These are phyloP conservation scores for Chenopodium berlandieri DNA, from an alignment of 148 eudicot species.

Conservation along the genomic window DNA sequence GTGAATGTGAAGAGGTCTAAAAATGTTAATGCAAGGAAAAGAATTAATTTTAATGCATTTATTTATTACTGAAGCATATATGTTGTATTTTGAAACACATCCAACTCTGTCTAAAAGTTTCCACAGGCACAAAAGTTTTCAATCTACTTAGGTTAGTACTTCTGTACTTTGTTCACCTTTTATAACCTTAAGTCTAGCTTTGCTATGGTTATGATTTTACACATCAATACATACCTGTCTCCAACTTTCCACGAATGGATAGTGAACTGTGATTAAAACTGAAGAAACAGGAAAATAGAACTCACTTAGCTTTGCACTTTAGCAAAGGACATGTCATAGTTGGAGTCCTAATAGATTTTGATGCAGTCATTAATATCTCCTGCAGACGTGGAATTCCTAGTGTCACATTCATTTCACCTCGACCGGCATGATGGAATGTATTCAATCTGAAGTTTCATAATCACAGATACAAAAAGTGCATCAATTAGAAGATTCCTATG, in stretches of 20 bases:
- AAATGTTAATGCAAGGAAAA: background rate
- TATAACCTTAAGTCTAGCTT: background rate
- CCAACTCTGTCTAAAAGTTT: background rate
- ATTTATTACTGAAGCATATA: too few species aligned
- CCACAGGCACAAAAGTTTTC: background rate
- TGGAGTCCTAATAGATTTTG: slow-evolving; percentile 73
- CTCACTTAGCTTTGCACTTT: slow-evolving; percentile 60
- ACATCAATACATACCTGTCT: background rate
- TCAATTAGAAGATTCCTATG: background rate
- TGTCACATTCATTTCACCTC: slow-evolving; percentile 99
- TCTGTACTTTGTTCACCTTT: background rate
- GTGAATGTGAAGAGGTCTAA: background rate
- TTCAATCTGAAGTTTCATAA: slow-evolving; percentile 57
- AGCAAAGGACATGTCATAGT: slow-evolving; percentile 93
- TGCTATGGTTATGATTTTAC: background rate
- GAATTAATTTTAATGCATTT: too few species aligned
- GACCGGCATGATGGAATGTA: slow-evolving; percentile 98
- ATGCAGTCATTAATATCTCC: slow-evolving; percentile 94
- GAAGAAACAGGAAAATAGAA: slow-evolving; percentile 9
- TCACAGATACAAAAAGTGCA: background rate
- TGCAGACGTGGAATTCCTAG: slow-evolving; percentile 98
- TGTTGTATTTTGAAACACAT: too few species aligned
- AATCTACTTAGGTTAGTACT: background rate
- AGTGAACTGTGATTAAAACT: background rate
- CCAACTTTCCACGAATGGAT: background rate